Evolutionary conservation across 805 yeast genomes (phyloP), one percentile per base, ranked within the genome.

Genomic region (Dipodascus geniculatus): DNA sequence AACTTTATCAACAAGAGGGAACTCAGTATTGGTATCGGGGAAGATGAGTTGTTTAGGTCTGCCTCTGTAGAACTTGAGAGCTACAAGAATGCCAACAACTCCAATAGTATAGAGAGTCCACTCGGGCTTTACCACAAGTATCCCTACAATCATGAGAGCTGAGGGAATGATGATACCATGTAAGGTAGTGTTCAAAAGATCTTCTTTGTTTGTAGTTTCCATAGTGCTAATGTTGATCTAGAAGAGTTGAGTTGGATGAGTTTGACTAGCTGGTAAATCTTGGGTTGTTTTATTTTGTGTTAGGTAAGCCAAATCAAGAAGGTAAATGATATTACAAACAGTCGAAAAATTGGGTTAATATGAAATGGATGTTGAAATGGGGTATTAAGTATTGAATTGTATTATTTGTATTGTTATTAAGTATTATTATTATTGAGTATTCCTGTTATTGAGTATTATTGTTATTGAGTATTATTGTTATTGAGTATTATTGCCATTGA

Each of bases 1-100:
- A 23, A 84, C 82, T 71, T 87, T 89, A 65, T 82, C 80, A 61
- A 84, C 78, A 65, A 90, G 74, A 56, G 91, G 91, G 74, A 88
- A 90, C 63, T 83, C 78, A 65, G 80, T 81, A 71, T 81, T 86
- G 54, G 77, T 74, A 56, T 78, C 82, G 33, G 83, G 79, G 57
- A 76, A 76, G 61, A 89, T 75, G 6, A 83, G 84, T 22, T n/a
- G 31, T 11, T 28, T 20, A 20, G 48, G 48, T 49, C 68, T 58
- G 23, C 65, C 69, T 9, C 68, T 56, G 51, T 49, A 55, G 47
- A 63, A 51, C 56, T 65, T 65, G 51, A 56, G 51, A 8, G 57
- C 63, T 17, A 59, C 59, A 20, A 66, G 56, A 16, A 50, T 22
- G 1, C 55, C 48, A 14, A 70, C 65, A 2, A 58, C 48, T 8